Evolutionary conservation across 139 green algal genomes (phyloP).

Genomic region (Prasinococcaceae sp.): DNA sequence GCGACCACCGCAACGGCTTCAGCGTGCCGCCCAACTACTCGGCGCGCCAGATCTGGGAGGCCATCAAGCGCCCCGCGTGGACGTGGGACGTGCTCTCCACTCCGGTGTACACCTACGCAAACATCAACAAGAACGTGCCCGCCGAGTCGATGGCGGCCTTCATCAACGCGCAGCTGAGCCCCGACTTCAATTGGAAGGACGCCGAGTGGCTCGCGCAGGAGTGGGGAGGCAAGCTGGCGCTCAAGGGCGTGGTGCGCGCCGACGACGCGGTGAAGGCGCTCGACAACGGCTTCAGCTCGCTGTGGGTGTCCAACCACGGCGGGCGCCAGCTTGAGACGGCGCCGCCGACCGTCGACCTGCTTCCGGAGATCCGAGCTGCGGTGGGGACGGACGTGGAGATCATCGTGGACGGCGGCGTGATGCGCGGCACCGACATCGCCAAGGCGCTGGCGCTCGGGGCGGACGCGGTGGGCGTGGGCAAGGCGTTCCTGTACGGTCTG

Average conservation of each 20-base stretch:
- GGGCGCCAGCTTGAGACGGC: conserved; percentile 31
- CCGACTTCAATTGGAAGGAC: conserved; percentile 16
- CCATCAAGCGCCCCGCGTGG: conserved; percentile 3
- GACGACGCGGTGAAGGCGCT: conserved; percentile 58
- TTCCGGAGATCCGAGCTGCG: conserved; percentile 12
- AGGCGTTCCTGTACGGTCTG: conserved; percentile 12
- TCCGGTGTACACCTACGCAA: conserved; percentile 11
- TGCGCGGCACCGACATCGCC: conserved; percentile 8
- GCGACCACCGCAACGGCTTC: conserved; percentile 14
- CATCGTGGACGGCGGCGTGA: conserved; percentile 12
- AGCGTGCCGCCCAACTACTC: conserved; percentile 6
- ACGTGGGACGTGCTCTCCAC: conserved; percentile 17
- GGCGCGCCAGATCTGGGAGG: conserved; percentile 1
- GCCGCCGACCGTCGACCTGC: conserved; percentile 5
- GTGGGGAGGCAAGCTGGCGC: conserved; percentile 11
- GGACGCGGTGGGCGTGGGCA: conserved; percentile 6
- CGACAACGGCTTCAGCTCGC: conserved; percentile 50
- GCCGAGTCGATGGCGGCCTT: conserved; percentile 4
- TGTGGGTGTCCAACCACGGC: conserved; percentile 64
- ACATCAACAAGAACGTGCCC: conserved; percentile 4
- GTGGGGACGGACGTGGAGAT: conserved; percentile 7
- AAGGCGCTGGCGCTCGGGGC: conserved; percentile 14
- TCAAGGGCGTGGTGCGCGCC: conserved; percentile 71
- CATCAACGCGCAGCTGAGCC: conserved; percentile 5
- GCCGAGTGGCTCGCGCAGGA: conserved; percentile 14